Base-by-base conservation (phyloP, 1,139 yeast genomes). In the Diutina scorzettiae region DNA sequence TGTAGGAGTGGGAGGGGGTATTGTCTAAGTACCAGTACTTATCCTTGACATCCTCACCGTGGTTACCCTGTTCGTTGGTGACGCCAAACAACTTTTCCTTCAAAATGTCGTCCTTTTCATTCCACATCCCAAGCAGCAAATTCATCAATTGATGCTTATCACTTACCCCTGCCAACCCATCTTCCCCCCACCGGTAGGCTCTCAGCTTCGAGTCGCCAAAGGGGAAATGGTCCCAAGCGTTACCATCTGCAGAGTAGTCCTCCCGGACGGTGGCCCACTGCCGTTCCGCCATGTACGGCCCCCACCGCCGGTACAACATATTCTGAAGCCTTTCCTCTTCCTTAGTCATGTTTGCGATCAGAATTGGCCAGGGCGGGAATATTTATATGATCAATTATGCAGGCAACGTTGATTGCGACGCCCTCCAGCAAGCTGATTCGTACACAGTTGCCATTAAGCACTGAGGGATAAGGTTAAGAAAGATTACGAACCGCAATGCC, bases 251-350 rank as follows among this genome's bases (percentile, higher is more conserved):
- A 0, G 95, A 83, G 60, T 89, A 89, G 58, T 89, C 97, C 60
- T 89, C 96, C 48, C 96, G 68, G 8, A 91, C 96, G 0, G 95
- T 83, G 23, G 94, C 85, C 97, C 97, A 89, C 52, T 85, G 86
- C 46, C 97, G 73, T 59, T 89, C 97, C 41, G 89, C 78, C 42
- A 87, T 71, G 54, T 86, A 89, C 5, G 95, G 91, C 9, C 97
- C 97, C 95, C 96, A 89, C 48, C 83, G 72, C 53, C 81, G 76
- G 85, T 93, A 34, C 29, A 34, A 23, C n/a, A 21, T n/a, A 19
- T 34, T 34, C 20, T 23, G 21, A 9, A 34, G 28, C 16, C 39
- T 21, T 16, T 34, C 39, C 19, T 34, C 39, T 23, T 34, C 39
- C 17, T 21, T 34, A 2, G 39, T 34, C 27, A 34, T 23, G 14